Conservation (phyloP, 257 asterid genomes). For the Solanum okadae region DNA sequence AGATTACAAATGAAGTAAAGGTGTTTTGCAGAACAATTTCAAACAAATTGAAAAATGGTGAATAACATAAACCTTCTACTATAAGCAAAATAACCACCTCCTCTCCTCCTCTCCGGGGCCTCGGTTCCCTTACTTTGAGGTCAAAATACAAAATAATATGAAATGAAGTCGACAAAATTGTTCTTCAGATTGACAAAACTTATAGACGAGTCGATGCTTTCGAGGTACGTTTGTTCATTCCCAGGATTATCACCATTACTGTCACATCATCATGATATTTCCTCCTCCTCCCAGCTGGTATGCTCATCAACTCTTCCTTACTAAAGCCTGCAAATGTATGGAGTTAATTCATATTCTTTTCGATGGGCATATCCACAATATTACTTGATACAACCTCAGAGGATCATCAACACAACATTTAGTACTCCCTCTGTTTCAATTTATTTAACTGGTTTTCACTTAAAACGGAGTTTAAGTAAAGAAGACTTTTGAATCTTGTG, state of each 20-base stretch:
- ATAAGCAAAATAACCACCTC: background rate
- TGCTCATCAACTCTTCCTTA: slow-evolving; percentile 78
- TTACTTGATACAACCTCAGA: background rate
- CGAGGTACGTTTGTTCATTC: slow-evolving; percentile 72
- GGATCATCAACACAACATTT: background rate
- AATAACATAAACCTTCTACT: background rate
- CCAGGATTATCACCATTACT: slow-evolving; percentile 68
- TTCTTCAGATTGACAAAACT: slow-evolving; percentile 1
- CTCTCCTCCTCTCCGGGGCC: background rate
- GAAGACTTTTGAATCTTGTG: too few relatives aligned
- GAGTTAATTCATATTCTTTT: background rate
- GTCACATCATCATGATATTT: slow-evolving; percentile 89
- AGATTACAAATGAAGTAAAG: background rate
- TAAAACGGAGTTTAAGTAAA: background rate
- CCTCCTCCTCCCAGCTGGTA: slow-evolving; percentile 86
- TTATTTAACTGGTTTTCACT: background rate
- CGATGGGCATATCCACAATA: background rate
- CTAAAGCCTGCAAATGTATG: slow-evolving; percentile 51
- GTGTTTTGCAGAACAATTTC: background rate
- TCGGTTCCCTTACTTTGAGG: background rate
- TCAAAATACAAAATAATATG: background rate
- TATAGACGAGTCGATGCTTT: slow-evolving; percentile 69
- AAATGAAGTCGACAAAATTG: background rate
- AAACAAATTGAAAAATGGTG: background rate
- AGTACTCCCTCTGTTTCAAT: background rate